Percentiles rank a stretch among this genome's conserved stretches.
These are phyloP conservation scores for Heterobasidion annosum DNA, from an alignment of 1,284 basidiomycete species.

Conservation along the genomic window DNA sequence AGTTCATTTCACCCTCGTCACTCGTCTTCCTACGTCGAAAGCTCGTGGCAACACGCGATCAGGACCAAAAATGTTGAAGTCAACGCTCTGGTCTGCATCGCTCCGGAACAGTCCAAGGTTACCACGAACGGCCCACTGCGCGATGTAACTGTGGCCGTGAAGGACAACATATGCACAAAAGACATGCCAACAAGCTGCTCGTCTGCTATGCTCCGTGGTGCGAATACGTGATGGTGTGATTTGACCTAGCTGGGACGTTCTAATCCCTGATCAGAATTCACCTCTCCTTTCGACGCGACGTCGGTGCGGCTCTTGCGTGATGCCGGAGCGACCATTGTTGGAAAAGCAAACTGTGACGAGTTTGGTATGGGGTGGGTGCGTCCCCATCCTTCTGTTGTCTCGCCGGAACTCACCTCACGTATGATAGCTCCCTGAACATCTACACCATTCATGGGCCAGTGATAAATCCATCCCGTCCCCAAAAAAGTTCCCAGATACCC, in stretches of 20 bases:
- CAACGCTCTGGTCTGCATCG: conserved; percentile 29
- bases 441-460: conserved; percentile 71
- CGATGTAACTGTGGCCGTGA: conserved; percentile 56
- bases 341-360: conserved; percentile 95
- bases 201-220: conserved; percentile 66
- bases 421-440: conserved; percentile 58
- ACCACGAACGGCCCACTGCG: conserved; percentile 21
- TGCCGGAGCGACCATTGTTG: conserved; percentile 68
- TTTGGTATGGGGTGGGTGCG: conserved; percentile 90
- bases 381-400: conserved; percentile 6
- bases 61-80: conserved; percentile 25
- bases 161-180: conserved; percentile 80
- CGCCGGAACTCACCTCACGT: not conserved
- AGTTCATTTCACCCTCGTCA: not conserved
- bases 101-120: not conserved
- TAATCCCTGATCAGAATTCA: conserved; percentile 42
- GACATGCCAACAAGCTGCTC: conserved; percentile 72
- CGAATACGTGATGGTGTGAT: conserved; percentile 5
- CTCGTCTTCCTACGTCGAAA: not conserved
- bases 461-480: conserved; percentile 56
- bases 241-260: not conserved
- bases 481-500: conserved; percentile 12
- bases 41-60: conserved; percentile 2
- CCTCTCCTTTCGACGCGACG: conserved; percentile 83
- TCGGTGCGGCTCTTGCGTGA: conserved; percentile 59